Conservation (phyloP, 2,329 filamentous ascomycete species). For the Parasarocladium wereldwijsianum region DNA sequence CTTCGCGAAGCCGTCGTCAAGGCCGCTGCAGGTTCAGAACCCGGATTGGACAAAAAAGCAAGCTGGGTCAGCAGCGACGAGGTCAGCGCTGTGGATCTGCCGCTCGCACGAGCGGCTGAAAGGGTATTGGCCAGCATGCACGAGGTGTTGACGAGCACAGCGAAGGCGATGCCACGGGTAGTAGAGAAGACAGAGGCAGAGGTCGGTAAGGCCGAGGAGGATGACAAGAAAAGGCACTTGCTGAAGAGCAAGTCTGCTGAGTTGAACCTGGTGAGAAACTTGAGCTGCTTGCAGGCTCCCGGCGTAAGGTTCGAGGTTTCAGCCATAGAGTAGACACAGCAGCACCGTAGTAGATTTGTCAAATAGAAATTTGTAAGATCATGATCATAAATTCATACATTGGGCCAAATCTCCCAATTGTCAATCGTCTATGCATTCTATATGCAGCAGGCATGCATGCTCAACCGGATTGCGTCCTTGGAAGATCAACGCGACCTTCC, state of each 20-base stretch:
- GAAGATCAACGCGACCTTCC: not conserved
- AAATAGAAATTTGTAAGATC: not conserved
- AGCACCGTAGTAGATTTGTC: not conserved
- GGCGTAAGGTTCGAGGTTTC: constrained; percentile 46
- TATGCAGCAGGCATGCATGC: not conserved
- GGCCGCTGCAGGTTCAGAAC: too few species aligned
- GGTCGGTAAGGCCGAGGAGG: constrained; percentile 21
- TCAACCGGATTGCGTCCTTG: not conserved
- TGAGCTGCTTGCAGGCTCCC: constrained; percentile 53
- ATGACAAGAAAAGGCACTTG: constrained; percentile 45
- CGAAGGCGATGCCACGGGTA: constrained; percentile 43
- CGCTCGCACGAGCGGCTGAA: constrained; percentile 69
- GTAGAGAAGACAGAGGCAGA: constrained; percentile 27
- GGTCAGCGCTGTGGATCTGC: constrained; percentile 55
- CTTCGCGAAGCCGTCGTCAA: constrained; percentile 65
- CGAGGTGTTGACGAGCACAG: constrained; percentile 57
- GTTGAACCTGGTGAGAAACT: constrained; percentile 66
- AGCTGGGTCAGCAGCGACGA: constrained; percentile 69
- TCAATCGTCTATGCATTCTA: constrained; percentile 1
- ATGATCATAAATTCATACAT: not conserved
- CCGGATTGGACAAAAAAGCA: constrained; percentile 31
- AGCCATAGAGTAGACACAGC: too few species aligned
- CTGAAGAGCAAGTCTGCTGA: constrained; percentile 75
- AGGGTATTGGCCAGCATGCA: constrained; percentile 92
- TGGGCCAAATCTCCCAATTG: constrained; percentile 1